A percentile compares a stretch with the other conserved stretches of the same genome.
Conservation (phyloP, 1,139 yeast genomes). For the Candida labiduridarum region DNA sequence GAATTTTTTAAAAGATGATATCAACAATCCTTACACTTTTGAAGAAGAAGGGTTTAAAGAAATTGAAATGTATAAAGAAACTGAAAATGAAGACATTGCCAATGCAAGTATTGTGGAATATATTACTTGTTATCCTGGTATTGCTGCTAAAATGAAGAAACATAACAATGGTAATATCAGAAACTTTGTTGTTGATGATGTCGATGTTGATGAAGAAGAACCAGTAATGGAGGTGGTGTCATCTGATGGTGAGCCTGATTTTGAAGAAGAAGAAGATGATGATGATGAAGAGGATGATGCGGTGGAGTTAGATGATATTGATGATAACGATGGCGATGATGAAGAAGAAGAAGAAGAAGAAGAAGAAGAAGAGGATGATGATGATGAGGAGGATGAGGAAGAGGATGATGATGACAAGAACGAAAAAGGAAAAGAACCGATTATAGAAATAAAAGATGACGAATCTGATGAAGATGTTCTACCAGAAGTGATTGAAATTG, state of each 20-base stretch:
- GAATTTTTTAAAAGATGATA: conserved; percentile 64
- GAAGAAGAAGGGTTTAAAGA: conserved; percentile 55
- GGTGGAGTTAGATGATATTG: conserved; percentile 12
- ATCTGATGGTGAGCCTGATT: conserved; percentile 14
- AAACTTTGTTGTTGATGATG: conserved; percentile 13
- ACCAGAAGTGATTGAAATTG: background rate
- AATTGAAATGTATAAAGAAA: conserved; percentile 39
- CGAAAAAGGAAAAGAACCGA: background rate
- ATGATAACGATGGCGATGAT: conserved; percentile 11
- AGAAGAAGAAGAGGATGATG: conserved; percentile 10
- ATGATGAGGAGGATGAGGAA: conserved; percentile 2
- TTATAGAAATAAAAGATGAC: conserved; percentile 2
- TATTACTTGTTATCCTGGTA: conserved; percentile 36
- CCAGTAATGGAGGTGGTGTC: conserved; percentile 16
- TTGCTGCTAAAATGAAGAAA: conserved; percentile 11
- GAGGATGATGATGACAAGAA: background rate
- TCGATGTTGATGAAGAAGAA: conserved; percentile 16
- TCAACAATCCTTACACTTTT: conserved; percentile 58
- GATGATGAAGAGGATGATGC: conserved; percentile 13
- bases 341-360: background rate
- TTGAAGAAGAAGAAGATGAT: conserved; percentile 9
- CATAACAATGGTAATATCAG: conserved; percentile 1
- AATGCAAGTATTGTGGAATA: conserved; percentile 23
- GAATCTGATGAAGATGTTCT: background rate
- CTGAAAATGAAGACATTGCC: conserved; percentile 18